Evolutionary conservation across 2,329 filamentous ascomycete species (phyloP).

Genomic region (Colletotrichum orchidophilum): DNA sequence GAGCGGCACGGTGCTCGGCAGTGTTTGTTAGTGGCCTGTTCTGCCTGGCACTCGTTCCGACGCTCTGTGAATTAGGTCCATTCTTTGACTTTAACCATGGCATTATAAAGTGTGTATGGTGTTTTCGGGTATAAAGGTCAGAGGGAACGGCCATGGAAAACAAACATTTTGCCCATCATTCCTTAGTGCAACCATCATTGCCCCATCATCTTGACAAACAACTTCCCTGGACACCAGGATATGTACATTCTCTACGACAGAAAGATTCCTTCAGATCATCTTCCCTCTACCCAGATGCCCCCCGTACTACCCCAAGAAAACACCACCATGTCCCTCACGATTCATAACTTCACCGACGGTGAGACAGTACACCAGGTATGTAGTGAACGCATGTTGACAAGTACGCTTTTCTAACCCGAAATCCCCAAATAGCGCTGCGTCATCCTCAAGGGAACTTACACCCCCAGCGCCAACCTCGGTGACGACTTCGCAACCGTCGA

Average conservation of each 20-base stretch:
- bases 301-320: not conserved
- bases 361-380: slow-evolving; percentile 23
- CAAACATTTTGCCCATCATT: not conserved
- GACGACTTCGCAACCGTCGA: slow-evolving; percentile 5
- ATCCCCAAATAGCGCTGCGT: slow-evolving; percentile 13
- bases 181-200: accelerated
- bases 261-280: not conserved
- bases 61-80: not conserved
- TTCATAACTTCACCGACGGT: slow-evolving; percentile 6
- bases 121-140: not conserved
- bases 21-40: not conserved
- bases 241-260: not conserved
- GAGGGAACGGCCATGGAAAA: not conserved
- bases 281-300: not conserved
- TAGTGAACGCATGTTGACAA: no score
- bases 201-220: not conserved
- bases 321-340: not conserved
- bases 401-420: not conserved
- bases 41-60: not conserved
- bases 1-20: not conserved
- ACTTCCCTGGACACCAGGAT: not conserved
- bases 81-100: not conserved
- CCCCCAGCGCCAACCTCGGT: not conserved
- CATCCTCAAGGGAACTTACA: slow-evolving; percentile 14
- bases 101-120: no score